Evolutionary conservation across 371 early-diverging fungal species (phyloP).

Genomic region (Apophysomyces sp.): DNA sequence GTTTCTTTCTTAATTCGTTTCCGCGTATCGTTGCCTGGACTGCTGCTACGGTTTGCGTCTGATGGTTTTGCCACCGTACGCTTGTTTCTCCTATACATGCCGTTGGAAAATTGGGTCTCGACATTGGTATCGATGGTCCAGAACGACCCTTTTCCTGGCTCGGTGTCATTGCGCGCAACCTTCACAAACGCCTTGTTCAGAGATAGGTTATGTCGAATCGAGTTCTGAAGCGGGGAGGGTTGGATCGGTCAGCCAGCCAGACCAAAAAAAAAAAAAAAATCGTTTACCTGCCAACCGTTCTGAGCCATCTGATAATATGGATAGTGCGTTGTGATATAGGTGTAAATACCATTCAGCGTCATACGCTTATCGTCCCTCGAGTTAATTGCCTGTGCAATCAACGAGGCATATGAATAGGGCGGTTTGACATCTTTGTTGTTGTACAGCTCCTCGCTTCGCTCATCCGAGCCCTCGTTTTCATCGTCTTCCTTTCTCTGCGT

Average conservation of each 20-base stretch:
- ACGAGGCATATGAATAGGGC: conserved; percentile 82
- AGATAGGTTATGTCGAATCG: conserved; percentile 95
- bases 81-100: conserved; percentile 17
- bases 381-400: conserved; percentile 88
- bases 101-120: conserved; percentile 31
- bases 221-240: conserved; percentile 65
- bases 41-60: background rate
- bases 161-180: conserved; percentile 80
- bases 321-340: conserved; percentile 76
- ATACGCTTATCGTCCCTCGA: conserved; percentile 68
- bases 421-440: conserved; percentile 55
- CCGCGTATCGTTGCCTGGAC: conserved; percentile 1
- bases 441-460: background rate
- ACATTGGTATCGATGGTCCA: conserved; percentile 65
- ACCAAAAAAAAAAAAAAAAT: no score
- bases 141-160: conserved; percentile 94
- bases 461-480: conserved; percentile 15
- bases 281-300: conserved; percentile 84
- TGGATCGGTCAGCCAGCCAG: background rate
- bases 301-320: conserved; percentile 82
- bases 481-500: conserved; percentile 13
- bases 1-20: conserved; percentile 22
- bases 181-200: conserved; percentile 93
- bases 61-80: conserved; percentile 15
- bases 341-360: conserved; percentile 86